These are phyloP conservation scores for Melampsora americana DNA, from an alignment of 1,284 basidiomycete species.

Conservation along the genomic window DNA sequence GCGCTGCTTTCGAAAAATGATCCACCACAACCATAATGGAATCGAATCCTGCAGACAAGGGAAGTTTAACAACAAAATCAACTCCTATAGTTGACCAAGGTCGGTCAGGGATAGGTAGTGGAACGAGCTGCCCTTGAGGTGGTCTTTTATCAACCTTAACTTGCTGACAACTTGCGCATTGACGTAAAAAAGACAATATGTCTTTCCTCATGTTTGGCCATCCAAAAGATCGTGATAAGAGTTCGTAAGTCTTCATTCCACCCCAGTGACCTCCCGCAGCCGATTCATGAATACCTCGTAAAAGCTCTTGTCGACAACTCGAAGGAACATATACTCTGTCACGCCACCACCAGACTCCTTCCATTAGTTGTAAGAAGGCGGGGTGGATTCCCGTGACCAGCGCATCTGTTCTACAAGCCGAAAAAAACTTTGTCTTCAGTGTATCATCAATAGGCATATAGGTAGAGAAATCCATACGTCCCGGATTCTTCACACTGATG, in stretches of 20 bases:
- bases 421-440: too few species aligned
- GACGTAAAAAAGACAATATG: not conserved
- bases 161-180: conserved; percentile 12
- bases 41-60: conserved; percentile 35
- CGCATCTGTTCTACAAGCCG: too few species aligned
- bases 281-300: not conserved
- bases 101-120: conserved; percentile 4
- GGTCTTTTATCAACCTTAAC: not conserved
- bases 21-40: conserved; percentile 48
- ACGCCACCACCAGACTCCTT: not conserved
- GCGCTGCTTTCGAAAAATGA: too few species aligned
- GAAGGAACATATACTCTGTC: not conserved
- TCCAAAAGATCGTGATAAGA: not conserved
- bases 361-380: too few species aligned
- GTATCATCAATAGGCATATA: too few species aligned
- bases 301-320: not conserved
- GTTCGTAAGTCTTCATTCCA: not conserved
- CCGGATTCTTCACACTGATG: too few species aligned
- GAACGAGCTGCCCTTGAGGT: not conserved
- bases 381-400: not conserved
- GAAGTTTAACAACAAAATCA: conserved; percentile 48
- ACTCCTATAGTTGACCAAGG: conserved; percentile 43
- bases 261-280: conserved; percentile 6
- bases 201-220: conserved; percentile 14
- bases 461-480: too few species aligned